These are phyloP conservation scores for Pisolithus tinctorius DNA, from an alignment of 768 basidiomycete species.

Conservation along the genomic window DNA sequence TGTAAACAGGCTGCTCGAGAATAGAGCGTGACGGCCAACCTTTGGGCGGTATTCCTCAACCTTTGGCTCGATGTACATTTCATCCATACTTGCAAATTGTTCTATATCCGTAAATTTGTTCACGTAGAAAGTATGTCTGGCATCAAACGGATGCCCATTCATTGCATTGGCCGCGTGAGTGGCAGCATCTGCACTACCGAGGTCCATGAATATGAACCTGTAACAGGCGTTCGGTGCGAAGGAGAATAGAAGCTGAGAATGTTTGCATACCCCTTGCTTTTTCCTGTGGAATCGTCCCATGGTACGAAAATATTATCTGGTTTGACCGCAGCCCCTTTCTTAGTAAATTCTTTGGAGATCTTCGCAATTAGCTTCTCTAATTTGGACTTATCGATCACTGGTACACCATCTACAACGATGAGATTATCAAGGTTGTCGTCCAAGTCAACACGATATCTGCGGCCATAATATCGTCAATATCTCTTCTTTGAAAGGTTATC, in stretches of 20 bases:
- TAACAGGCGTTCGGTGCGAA: not conserved
- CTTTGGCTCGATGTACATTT: constrained; percentile 71
- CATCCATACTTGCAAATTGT: constrained; percentile 67
- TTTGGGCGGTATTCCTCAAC: constrained; percentile 67
- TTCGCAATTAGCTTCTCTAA: constrained; percentile 75
- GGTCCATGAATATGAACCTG: constrained; percentile 82
- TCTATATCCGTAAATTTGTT: constrained; percentile 91
- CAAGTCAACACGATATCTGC: constrained; percentile 78
- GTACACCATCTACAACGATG: constrained; percentile 88
- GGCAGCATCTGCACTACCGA: constrained; percentile 64
- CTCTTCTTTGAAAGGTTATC: not conserved
- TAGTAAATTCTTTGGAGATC: constrained; percentile 77
- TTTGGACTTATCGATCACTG: constrained; percentile 82
- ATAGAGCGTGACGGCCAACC: constrained; percentile 33
- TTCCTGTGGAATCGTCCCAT: constrained; percentile 75
- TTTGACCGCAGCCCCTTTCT: constrained; percentile 72
- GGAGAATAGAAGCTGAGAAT: constrained; percentile 1
- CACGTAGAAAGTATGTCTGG: constrained; percentile 76
- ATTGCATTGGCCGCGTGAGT: constrained; percentile 57
- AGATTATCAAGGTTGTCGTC: constrained; percentile 88
- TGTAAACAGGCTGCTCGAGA: not conserved
- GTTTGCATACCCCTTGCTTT: constrained; percentile 81
- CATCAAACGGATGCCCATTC: constrained; percentile 79
- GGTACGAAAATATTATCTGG: constrained; percentile 79
- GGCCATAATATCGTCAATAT: constrained; percentile 3